Base-by-base conservation (phyloP, 495 filamentous ascomycete species). In the Penicillium daleae region DNA sequence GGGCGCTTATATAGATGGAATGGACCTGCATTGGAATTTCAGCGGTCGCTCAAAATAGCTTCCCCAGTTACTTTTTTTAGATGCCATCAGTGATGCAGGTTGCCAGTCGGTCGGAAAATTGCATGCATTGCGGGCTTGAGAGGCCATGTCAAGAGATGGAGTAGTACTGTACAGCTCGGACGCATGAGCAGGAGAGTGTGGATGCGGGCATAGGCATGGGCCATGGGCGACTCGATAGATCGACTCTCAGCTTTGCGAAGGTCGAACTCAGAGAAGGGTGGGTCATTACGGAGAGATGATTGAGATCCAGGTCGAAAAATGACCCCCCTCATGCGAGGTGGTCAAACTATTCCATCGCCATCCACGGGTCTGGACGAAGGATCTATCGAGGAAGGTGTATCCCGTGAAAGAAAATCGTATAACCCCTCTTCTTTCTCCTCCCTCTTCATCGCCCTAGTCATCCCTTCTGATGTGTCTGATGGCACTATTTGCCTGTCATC, bases 311-410 rank as follows among this genome's bases (percentile, higher is more conserved):
- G 50, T 24, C 24, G n/a, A 15, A 59, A 56, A 55, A 55, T 63
- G 67, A 71, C 52, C 51, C 50, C 19, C 54, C 69, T 69, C 48
- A 71, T 71, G 69, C 57, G 66, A 71, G 69, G 66, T 52, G 40
- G 26, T 32, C 50, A 46, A 40, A 65, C 64, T 67, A 70, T 65
- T 62, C 42, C 44, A 27, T 32, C 19, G 35, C 44, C 29, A 50
- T 33, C 57, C 57, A 50, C 32, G 44, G 57, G 33, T 50, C 46
- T 12, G 24, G 13, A 50, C 9, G 21, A 19, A 27, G 8, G 15
- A 44, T 21, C 40, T 7, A 10, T 22, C 40, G 19, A 44, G n/a
- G 40, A 44, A 22, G 9, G 6, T 7, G 13, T 17, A 39, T 17
- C 15, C 13, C 13, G 35, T 17, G 15, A 39, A 39, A 33, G 12